Percentiles rank a stretch among this genome's conserved stretches.
Evolutionary conservation across 306 rosid genomes (phyloP).

Genomic region (Pyrus bretschneideri): DNA sequence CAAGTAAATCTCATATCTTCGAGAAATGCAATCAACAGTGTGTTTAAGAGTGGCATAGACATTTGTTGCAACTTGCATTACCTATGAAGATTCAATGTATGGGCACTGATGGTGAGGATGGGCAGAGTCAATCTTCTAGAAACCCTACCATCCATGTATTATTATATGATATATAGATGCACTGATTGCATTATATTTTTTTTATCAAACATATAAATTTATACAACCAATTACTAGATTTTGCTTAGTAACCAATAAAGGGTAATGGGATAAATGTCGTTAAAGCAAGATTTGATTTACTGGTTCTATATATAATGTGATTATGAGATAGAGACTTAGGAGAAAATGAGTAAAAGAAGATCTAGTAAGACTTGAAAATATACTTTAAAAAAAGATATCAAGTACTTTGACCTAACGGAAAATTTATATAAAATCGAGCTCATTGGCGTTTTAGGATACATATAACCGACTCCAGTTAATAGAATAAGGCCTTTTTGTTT

Average conservation of each 20-base stretch:
- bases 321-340: no score
- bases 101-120: background rate
- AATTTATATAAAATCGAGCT: accelerated
- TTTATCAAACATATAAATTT: background rate
- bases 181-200: background rate
- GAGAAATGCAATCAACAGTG: background rate
- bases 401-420: no score
- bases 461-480: no score
- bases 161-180: background rate
- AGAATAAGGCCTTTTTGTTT: no score
- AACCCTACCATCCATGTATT: background rate
- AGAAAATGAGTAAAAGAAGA: no score
- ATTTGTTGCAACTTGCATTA: background rate
- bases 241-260: background rate
- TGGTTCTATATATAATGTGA: background rate
- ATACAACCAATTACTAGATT: background rate
- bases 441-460: accelerated
- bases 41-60: background rate
- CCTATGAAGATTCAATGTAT: background rate
- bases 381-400: no score
- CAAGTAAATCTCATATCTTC: background rate
- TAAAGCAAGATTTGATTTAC: background rate
- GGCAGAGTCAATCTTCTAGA: background rate
- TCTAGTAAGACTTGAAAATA: no score
- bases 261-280: background rate